Percentiles rank a stretch among this genome's conserved stretches.
These are phyloP conservation scores for Aspergillus sp. DNA, from an alignment of 2,329 filamentous ascomycete genomes.

Conservation along the genomic window DNA sequence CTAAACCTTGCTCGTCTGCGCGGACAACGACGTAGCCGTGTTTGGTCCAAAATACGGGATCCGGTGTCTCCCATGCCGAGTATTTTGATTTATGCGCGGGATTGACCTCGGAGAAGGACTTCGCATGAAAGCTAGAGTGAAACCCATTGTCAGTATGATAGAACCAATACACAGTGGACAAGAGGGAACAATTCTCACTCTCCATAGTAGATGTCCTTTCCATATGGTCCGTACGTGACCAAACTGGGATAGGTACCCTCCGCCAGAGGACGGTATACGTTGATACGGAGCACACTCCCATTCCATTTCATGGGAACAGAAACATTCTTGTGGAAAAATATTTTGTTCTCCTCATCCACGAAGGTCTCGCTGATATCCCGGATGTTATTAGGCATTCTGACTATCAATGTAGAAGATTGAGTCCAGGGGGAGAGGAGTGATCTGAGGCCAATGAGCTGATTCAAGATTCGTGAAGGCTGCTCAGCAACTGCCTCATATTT, in stretches of 20 bases:
- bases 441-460: too few species aligned
- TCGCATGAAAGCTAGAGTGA: neutral
- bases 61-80: constrained; percentile 60
- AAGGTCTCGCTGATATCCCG: neutral
- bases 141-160: neutral
- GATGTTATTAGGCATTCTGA: neutral
- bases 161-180: neutral
- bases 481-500: too few species aligned
- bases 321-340: constrained; percentile 6
- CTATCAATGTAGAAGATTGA: neutral
- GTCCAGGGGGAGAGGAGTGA: too few species aligned
- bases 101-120: constrained; percentile 40
- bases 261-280: constrained; percentile 51
- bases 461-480: too few species aligned
- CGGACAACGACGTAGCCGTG: constrained; percentile 57
- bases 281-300: constrained; percentile 35
- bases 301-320: neutral
- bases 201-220: constrained; percentile 68
- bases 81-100: constrained; percentile 53
- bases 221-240: constrained; percentile 71
- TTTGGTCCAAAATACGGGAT: constrained; percentile 56
- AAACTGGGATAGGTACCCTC: constrained; percentile 55
- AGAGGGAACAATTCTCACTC: neutral
- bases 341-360: constrained; percentile 2
- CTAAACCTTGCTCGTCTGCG: constrained; percentile 52